Evolutionary conservation across 768 basidiomycete species (phyloP), one percentile per base, ranked within the genome.

Genomic region (Rhodotorula diobovata): DNA sequence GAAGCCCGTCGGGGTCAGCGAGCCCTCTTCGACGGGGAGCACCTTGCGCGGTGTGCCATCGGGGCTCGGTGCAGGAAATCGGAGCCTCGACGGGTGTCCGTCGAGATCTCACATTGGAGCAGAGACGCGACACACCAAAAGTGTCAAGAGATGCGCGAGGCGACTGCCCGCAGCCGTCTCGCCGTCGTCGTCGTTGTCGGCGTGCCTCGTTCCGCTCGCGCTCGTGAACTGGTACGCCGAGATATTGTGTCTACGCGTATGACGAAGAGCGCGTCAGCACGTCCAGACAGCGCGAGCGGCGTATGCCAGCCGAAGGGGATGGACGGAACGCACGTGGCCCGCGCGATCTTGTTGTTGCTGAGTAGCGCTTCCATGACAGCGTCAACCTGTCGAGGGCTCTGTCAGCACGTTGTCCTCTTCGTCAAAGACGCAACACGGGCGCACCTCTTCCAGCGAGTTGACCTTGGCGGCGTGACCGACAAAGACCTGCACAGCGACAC

Each of bases 181-280:
- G 3, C 93, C 91, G 68, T 97, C 90, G 70, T 98, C 94, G 67
- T 94, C 91, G 68, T 96, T 94, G 77, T 97, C 94, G 92, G 73
- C 48, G 32, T 51, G 57, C 21, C 35, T 56, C 7, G 51, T 63
- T 0, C 66, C 71, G 68, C 70, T 62, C 34, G 32, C 14, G 1
- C 43, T 37, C 15, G 39, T 46, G 41, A 74, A 39, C 18, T 70
- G 66, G 39, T 67, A 75, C 28, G 66, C 55, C 21, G 30, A 70
- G 32, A 64, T 61, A 55, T 74, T 25, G 90, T 90, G 81, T 89
- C 90, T 34, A 51, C 21, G 23, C 37, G 28, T 21, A n/a, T n/a
- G 30, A 55, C 10, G 14, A 2, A 16, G 37, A 1, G 7, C 21
- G 39, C 11, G 20, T 20, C 14, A 58, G 57, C 39, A 41, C 39